Evolutionary conservation across 148 eudicot species (phyloP).

Genomic region (Diospyros kaki): DNA sequence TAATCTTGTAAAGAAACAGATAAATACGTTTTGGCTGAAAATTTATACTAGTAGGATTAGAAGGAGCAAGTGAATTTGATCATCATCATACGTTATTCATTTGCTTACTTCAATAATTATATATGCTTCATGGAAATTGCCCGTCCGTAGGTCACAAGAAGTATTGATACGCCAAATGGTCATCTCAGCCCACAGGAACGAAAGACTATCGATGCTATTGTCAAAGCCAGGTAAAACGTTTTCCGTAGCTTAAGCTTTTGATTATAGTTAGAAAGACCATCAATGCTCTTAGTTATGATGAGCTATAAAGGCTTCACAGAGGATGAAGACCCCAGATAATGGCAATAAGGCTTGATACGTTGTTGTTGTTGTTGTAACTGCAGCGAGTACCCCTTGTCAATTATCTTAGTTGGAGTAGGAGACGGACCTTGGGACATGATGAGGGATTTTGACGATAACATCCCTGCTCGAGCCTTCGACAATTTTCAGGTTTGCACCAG

Average conservation of each 20-base stretch:
- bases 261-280: too few relatives aligned
- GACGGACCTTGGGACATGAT: constrained; percentile 96
- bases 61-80: too few relatives aligned
- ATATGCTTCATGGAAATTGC: neutral
- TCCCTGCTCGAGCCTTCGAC: constrained; percentile 73
- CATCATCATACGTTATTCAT: too few relatives aligned
- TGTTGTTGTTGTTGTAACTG: constrained; percentile 18
- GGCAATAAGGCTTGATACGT: too few relatives aligned
- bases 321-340: neutral
- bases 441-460: constrained; percentile 78
- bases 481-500: constrained; percentile 64
- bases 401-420: constrained; percentile 81
- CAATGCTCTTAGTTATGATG: too few relatives aligned
- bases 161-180: constrained; percentile 47
- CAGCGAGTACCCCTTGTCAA: constrained; percentile 78
- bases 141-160: constrained; percentile 63
- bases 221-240: constrained; percentile 59
- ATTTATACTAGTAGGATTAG: too few relatives aligned
- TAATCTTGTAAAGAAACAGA: too few relatives aligned
- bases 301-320: too few relatives aligned
- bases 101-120: neutral
- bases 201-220: constrained; percentile 67
- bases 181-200: constrained; percentile 68
- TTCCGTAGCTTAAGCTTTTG: neutral
- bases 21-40: too few relatives aligned